Conservation (phyloP, 148 eudicot species). For the Fallopia convolvulus region DNA sequence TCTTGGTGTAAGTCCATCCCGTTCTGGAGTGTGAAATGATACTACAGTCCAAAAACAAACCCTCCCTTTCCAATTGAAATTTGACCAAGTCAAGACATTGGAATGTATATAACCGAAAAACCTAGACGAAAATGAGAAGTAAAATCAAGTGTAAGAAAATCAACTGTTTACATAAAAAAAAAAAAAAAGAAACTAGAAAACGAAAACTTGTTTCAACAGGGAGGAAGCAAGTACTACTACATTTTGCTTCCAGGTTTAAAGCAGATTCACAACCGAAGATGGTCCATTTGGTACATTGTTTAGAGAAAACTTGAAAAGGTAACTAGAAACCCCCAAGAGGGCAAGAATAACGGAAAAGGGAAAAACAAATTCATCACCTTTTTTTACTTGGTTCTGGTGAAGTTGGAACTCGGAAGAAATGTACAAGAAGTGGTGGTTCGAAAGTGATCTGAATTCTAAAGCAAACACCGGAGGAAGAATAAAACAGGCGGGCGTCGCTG, state of each 20-base stretch:
- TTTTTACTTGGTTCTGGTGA: background rate
- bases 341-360: too few species aligned
- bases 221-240: background rate
- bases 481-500: too few species aligned
- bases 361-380: background rate
- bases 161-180: background rate
- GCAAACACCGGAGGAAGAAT: too few species aligned
- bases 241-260: background rate
- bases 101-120: background rate
- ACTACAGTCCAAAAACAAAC: background rate
- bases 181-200: background rate
- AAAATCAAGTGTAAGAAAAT: background rate
- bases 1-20: background rate
- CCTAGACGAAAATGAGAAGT: background rate
- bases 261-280: too few species aligned
- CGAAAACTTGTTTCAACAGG: background rate
- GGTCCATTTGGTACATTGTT: background rate
- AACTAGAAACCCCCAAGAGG: too few species aligned
- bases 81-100: background rate
- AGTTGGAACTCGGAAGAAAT: too few species aligned
- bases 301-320: background rate
- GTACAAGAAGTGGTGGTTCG: background rate
- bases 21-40: background rate
- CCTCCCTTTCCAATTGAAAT: background rate
- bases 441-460: background rate